Evolutionary conservation across 495 filamentous ascomycete species (phyloP).

Genomic region (Rusavskia elegans): DNA sequence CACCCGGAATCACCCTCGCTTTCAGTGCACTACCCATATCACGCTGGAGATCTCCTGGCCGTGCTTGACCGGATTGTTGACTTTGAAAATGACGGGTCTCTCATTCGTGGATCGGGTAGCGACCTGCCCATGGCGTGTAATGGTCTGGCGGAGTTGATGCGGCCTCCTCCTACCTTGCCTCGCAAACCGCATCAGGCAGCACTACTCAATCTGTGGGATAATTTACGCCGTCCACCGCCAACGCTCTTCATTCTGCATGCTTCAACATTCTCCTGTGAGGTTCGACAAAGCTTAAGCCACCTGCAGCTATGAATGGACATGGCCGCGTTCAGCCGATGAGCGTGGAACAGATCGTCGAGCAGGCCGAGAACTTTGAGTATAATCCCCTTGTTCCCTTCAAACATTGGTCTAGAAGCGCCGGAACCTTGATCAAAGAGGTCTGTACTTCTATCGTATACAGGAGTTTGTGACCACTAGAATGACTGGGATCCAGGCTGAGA

Average conservation of each 20-base stretch:
- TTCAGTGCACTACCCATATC: no score
- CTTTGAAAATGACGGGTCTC: no score
- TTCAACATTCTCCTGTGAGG: background rate
- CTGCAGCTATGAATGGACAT: conserved; percentile 8
- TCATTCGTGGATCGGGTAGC: no score
- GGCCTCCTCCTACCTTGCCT: background rate
- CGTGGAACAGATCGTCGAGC: conserved; percentile 52
- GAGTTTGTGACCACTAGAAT: background rate
- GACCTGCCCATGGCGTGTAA: no score
- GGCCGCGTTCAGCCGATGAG: conserved; percentile 39
- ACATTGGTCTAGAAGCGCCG: conserved; percentile 70
- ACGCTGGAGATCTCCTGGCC: no score
- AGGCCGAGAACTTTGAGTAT: conserved; percentile 66
- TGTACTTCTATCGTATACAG: conserved; percentile 3
- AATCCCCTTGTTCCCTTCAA: conserved; percentile 53
- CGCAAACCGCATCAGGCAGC: background rate
- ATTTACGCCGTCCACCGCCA: background rate
- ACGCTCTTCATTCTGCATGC: background rate
- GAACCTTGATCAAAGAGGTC: conserved; percentile 67
- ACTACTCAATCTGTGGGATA: no score
- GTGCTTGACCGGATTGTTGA: no score
- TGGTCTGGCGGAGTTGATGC: background rate
- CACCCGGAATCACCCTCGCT: no score
- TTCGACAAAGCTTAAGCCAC: conserved; percentile 12
- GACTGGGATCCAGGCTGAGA: conserved; percentile 38